A percentile compares a stretch with the other conserved stretches of the same genome.
These are phyloP conservation scores for Tricladium varicosporioides DNA, from an alignment of 2,329 filamentous ascomycete species.

Conservation along the genomic window DNA sequence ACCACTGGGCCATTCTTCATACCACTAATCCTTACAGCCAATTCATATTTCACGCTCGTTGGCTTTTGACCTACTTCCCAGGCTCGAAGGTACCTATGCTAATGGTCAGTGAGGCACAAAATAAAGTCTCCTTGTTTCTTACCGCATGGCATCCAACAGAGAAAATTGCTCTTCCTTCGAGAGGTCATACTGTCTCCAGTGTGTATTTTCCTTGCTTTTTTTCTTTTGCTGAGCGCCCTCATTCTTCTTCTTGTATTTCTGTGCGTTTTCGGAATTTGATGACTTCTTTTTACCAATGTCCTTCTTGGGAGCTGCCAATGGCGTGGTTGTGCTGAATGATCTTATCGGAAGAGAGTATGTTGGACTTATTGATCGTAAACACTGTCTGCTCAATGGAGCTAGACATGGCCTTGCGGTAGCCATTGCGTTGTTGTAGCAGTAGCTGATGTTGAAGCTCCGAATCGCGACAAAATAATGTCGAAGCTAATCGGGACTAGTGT, in stretches of 20 bases:
- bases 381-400: conserved; percentile 34
- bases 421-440: conserved; percentile 25
- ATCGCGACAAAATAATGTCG: conserved; percentile 4
- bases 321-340: conserved; percentile 24
- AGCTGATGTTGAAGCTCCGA: background rate
- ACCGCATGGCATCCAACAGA: conserved; percentile 92
- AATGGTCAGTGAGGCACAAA: conserved; percentile 13
- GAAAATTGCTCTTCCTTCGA: conserved; percentile 62
- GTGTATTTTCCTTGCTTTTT: conserved; percentile 31
- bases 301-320: conserved; percentile 10
- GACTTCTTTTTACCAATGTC: conserved; percentile 18
- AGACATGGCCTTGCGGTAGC: conserved; percentile 30
- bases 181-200: conserved; percentile 36
- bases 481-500: conserved; percentile 9
- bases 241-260: conserved; percentile 34
- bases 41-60: conserved; percentile 77
- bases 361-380: conserved; percentile 17
- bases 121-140: conserved; percentile 32
- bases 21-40: conserved; percentile 79
- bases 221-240: conserved; percentile 30
- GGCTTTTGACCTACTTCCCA: conserved; percentile 84
- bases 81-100: conserved; percentile 77
- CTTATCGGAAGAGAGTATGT: conserved; percentile 13
- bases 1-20: conserved; percentile 83
- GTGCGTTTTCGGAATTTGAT: conserved; percentile 23